These are phyloP conservation scores for Asclepias syriaca DNA, from an alignment of 257 asterid genomes.

Conservation along the genomic window DNA sequence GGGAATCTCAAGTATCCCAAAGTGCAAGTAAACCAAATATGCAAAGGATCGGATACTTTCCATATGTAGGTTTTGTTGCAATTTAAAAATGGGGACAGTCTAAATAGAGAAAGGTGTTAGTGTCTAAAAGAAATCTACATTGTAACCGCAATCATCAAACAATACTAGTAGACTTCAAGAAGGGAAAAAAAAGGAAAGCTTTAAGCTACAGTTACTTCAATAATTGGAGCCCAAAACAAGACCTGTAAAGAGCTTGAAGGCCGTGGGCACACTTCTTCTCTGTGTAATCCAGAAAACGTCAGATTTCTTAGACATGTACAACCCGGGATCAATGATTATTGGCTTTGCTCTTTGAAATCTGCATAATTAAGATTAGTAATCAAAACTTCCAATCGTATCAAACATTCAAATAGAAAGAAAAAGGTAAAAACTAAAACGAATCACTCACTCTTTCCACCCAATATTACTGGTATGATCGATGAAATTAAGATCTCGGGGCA, in stretches of 20 bases:
- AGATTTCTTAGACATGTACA: conserved; percentile 72
- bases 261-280: conserved; percentile 94
- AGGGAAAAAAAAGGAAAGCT: neutral
- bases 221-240: conserved; percentile 22
- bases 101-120: neutral
- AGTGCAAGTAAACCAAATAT: neutral
- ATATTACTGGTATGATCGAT: conserved; percentile 90
- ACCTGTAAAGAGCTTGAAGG: conserved; percentile 94
- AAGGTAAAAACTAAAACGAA: neutral
- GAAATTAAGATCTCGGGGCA: conserved; percentile 94
- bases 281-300: conserved; percentile 98
- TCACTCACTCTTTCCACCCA: conserved; percentile 97
- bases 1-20: neutral
- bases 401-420: neutral
- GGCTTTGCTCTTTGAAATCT: conserved; percentile 97
- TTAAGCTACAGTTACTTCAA: neutral
- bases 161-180: too few relatives aligned
- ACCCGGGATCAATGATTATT: conserved; percentile 82
- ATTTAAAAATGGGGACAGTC: too few relatives aligned
- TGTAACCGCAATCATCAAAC: neutral
- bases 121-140: neutral
- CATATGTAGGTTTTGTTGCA: neutral
- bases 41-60: neutral
- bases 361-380: conserved; percentile 15
- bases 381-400: conserved; percentile 9